Base-by-base conservation (phyloP, 1,284 basidiomycete genomes). In the Sanghuangporus sanghuang region DNA sequence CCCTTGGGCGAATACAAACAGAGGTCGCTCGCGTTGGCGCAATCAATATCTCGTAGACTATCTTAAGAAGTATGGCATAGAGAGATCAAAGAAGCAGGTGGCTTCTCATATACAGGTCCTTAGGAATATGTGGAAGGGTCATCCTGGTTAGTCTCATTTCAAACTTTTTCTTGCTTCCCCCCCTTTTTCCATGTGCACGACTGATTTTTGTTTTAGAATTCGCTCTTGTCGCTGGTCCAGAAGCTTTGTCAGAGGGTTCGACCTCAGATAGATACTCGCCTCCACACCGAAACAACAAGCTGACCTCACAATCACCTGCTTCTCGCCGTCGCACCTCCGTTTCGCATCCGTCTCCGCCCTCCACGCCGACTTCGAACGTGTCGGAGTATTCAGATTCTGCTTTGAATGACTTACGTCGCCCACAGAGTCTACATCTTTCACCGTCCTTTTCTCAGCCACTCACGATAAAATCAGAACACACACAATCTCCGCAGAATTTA, bases 41-140 rank as follows among this genome's bases (percentile, higher is more conserved):
- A 92, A 92, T 75, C 88, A 90, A 74, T 92, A 86, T 71, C 82
- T 92, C 67, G 89, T 92, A 71, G 89, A 91, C 67, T 87, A 87
- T 70, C 82, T 92, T 64, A 79, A 84, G 64, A 84, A 81, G 67
- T 76, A 78, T 49, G 87, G 85, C 63, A 83, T 92, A 70, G 78
- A 79, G 36, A 85, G 90, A 40, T 81, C 87, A 48, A 91, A 90
- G 79, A 92, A 92, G 72, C 89, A 92, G 73, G 90, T 92, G 68
- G 90, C 90, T 18, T 89, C 86, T 71, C 90, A 92, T 71, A 89
- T 92, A 59, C 90, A 92, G 71, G 90, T 92, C 63, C 74, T 92
- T 56, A 79, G 89, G 53, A 92, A 91, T 71, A 92, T 92, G 89
- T 91, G 89, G 89, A 90, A 90, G 71, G 89, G 88, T 40, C 84